These are phyloP conservation scores for Cairneyella variabilis DNA, from an alignment of 495 filamentous ascomycete genomes.

Conservation along the genomic window DNA sequence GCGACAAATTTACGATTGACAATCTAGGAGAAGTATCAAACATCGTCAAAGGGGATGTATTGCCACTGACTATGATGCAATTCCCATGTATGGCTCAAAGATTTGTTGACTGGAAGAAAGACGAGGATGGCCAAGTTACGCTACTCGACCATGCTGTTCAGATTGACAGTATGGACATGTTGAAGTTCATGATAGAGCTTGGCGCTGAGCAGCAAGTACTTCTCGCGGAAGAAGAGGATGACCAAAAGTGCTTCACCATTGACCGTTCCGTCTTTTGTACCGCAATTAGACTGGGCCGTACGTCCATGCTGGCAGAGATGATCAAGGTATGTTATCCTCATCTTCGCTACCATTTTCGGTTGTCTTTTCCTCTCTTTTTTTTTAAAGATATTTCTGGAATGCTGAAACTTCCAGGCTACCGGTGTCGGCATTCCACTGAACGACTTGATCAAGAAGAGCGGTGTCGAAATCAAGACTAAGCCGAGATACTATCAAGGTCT, in stretches of 20 bases:
- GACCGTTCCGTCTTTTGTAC: constrained; percentile 26
- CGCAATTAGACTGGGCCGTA: constrained; percentile 42
- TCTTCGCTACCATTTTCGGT: neutral
- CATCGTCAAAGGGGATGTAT: constrained; percentile 55
- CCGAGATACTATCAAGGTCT: constrained; percentile 68
- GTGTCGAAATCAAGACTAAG: constrained; percentile 53
- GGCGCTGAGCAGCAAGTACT: constrained; percentile 28
- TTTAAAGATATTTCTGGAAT: no score
- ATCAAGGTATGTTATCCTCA: constrained; percentile 32
- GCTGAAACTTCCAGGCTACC: constrained; percentile 29
- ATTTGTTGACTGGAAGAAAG: neutral
- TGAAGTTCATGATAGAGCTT: constrained; percentile 43
- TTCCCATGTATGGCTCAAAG: constrained; percentile 20
- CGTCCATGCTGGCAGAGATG: constrained; percentile 42
- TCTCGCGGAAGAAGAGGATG: constrained; percentile 22
- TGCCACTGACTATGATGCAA: constrained; percentile 43
- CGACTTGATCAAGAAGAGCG: constrained; percentile 51
- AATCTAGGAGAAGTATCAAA: constrained; percentile 61
- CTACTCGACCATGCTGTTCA: constrained; percentile 17
- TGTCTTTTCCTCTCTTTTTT: no score
- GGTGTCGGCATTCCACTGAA: constrained; percentile 64
- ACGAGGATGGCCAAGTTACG: neutral
- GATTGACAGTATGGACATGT: constrained; percentile 34
- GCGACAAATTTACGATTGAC: constrained; percentile 65
- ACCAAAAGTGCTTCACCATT: constrained; percentile 24